Evolutionary conservation across 352 stramenopile species (phyloP), one percentile per base, ranked within the genome.

Genomic region (Phytophthora fragariae): DNA sequence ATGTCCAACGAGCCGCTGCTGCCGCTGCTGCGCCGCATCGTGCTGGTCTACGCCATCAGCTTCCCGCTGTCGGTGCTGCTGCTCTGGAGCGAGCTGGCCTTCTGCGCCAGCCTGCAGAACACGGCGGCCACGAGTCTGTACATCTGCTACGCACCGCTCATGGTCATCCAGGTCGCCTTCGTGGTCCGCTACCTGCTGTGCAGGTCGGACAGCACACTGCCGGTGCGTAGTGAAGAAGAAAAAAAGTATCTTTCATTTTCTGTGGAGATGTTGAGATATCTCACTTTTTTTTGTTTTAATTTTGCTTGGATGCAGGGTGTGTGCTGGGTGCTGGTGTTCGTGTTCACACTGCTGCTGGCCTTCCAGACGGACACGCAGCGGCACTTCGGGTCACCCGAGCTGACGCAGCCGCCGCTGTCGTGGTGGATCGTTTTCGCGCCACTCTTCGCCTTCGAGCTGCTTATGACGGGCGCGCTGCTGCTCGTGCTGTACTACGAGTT

Each of bases 1-100:
- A 92, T 94, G 85, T 92, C 84, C 17, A 94, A 94, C 57, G 89
- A 96, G 69, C 89, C 89, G 46, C 68, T 96, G 47, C 68, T 96
- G 62, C 89, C 89, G 50, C 78, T 96, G 37, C 64, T 96, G 58
- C 81, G 87, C 37, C 77, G 88, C 33, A 92, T 96, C 47, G 76
- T 96, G 33, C 74, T 93, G 24, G 71, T 96, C 19, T 96, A 96
- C 70, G 83, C 80, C 39, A 79, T 94, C 49, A 94, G 78, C 57
- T 75, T 93, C 27, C 89, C 89, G 41, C 74, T 96, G n/a, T 74
- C 81, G 17, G 47, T 89, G 57, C 68, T 96, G 58, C 67, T 96
- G 65, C 77, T 96, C 10, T 96, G 87, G 89, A 93, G 87, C 65
- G 84, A 96, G 62, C 53, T 96, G 56, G 89, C 89, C 17, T 96